Percentiles rank a stretch among this genome's conserved stretches.
phyloP scores from a whole-genome alignment of 2,329 filamentous ascomycete genomes.

The Aureobasidium subglaciale region DNA sequence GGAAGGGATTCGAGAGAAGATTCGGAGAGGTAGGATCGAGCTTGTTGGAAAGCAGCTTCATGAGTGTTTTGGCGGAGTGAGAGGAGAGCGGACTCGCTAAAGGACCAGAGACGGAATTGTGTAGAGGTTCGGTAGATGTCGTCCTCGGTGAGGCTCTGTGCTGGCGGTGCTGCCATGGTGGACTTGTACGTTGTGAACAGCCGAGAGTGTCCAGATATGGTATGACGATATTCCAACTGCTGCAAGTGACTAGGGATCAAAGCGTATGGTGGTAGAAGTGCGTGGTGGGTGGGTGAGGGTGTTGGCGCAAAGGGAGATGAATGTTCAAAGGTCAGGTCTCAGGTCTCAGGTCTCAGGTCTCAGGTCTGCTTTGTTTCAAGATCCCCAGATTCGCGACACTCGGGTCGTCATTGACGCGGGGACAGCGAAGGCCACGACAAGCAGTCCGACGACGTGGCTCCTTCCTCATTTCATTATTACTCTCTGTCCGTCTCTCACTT shows the following conservation, averaged over 20 bases:
- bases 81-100: slow-evolving; percentile 64
- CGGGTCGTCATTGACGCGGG: slow-evolving; percentile 7
- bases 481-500: neutral
- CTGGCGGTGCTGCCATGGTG: slow-evolving; percentile 7
- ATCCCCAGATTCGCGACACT: neutral
- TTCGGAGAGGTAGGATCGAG: slow-evolving; percentile 46
- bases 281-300: neutral
- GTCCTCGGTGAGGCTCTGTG: slow-evolving; percentile 65
- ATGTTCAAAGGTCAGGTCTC: no score
- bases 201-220: no score
- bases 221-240: neutral
- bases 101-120: slow-evolving; percentile 90
- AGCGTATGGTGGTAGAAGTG: no score
- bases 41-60: slow-evolving; percentile 63
- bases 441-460: neutral
- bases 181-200: neutral
- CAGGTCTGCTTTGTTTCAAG: no score
- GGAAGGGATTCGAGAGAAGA: slow-evolving; percentile 35
- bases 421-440: neutral
- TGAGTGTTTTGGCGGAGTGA: slow-evolving; percentile 74
- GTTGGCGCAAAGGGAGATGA: neutral
- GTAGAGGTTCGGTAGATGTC: slow-evolving; percentile 83
- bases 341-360: no score
- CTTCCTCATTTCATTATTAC: neutral
- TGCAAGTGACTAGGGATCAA: neutral